phyloP scores from a whole-genome alignment of 306 rosid species.

The Geum urbanum region DNA sequence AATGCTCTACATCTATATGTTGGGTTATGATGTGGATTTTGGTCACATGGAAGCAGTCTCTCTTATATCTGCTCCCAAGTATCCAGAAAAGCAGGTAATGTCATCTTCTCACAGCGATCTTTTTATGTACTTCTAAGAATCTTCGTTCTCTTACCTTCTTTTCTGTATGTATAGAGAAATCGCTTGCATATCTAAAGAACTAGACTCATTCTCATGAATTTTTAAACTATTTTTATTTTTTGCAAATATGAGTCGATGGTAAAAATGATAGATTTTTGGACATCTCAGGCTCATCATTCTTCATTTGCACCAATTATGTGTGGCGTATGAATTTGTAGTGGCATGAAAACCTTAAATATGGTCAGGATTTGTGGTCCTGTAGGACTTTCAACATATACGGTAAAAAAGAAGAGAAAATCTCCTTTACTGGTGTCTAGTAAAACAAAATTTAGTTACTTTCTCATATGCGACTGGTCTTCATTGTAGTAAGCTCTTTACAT shows the following conservation, averaged over 20 bases:
- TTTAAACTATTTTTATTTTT: not conserved
- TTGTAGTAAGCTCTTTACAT: constrained; percentile 4
- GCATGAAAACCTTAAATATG: not conserved
- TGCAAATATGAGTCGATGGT: not conserved
- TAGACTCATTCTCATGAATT: not conserved
- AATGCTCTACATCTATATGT: constrained; percentile 95
- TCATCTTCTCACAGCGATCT: not conserved
- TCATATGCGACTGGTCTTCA: not conserved
- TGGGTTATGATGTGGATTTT: constrained; percentile 99
- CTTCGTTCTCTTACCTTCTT: not conserved
- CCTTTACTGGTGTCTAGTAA: no score
- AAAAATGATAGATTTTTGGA: not conserved
- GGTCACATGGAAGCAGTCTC: constrained; percentile 99
- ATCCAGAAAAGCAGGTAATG: constrained; percentile 96
- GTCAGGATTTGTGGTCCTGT: not conserved
- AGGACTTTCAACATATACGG: not conserved
- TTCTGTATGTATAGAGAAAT: not conserved
- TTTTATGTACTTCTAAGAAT: not conserved
- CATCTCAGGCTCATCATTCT: not conserved
- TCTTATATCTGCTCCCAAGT: constrained; percentile 98
- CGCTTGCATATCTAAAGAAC: not conserved
- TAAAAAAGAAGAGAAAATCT: no score
- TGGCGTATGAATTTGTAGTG: constrained; percentile 7
- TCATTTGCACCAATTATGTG: not conserved
- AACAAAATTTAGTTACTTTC: not conserved